Percentiles rank a stretch among this genome's conserved stretches.
phyloP scores from a whole-genome alignment of 345 rosid genomes.

The Dovyalis caffra region DNA sequence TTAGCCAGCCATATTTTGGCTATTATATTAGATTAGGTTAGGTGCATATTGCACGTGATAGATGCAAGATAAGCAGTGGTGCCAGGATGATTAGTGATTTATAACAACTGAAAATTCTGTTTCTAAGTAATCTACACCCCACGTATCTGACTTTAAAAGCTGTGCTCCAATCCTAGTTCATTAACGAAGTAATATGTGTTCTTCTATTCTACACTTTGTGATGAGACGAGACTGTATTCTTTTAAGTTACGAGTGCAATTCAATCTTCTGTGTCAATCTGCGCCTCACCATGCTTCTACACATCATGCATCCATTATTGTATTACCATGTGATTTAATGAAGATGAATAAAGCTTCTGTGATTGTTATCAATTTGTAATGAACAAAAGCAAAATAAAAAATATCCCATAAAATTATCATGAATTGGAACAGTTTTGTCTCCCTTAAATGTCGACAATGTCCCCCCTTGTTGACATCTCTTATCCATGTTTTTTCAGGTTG shows the following conservation, averaged over 20 bases:
- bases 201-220: no score
- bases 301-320: neutral
- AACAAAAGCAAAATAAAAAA: neutral
- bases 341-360: neutral
- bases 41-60: neutral
- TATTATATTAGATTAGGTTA: neutral
- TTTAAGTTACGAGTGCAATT: neutral
- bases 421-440: neutral
- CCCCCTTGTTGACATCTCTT: neutral
- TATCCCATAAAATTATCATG: neutral
- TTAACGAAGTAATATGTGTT: no score
- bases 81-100: no score
- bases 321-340: neutral
- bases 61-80: neutral
- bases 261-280: neutral
- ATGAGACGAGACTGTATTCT: no score
- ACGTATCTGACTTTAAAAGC: no score
- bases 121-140: no score
- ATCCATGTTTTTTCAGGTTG: constrained; percentile 48
- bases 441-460: neutral
- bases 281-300: neutral
- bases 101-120: no score
- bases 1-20: neutral
- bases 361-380: neutral
- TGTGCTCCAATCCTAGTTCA: no score